Percentiles rank a stretch among this genome's conserved stretches.
Conservation (phyloP, 352 stramenopile species). For the Nothophytophthora sp. region DNA sequence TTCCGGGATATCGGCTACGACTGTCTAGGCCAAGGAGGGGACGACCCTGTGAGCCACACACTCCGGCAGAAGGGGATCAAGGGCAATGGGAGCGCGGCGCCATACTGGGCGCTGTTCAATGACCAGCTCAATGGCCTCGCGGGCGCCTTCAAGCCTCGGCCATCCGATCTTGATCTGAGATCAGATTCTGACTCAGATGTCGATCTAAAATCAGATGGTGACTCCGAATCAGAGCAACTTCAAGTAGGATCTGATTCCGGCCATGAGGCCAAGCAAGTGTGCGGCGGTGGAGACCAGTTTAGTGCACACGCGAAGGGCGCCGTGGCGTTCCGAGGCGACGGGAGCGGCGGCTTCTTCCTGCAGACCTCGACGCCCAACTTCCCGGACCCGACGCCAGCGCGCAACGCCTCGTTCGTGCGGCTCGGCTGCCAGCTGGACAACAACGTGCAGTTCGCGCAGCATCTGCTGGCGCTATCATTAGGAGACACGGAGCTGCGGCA, state of each 20-base stretch:
- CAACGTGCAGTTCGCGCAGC: constrained; percentile 79
- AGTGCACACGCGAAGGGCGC: constrained; percentile 78
- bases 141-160: constrained; percentile 24
- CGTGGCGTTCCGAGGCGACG: constrained; percentile 42
- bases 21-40: constrained; percentile 72
- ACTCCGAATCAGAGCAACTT: not conserved
- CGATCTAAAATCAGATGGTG: not conserved
- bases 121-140: constrained; percentile 80
- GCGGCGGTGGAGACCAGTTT: constrained; percentile 52
- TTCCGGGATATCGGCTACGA: constrained; percentile 75
- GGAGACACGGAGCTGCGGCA: constrained; percentile 34
- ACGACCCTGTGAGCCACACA: constrained; percentile 76
- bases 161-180: not conserved
- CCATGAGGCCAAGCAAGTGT: constrained; percentile 33
- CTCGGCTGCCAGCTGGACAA: constrained; percentile 77
- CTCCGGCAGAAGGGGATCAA: constrained; percentile 43
- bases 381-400: constrained; percentile 59
- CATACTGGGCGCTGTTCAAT: constrained; percentile 80
- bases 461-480: constrained; percentile 68
- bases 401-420: constrained; percentile 47
- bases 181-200: not conserved
- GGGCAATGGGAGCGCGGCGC: too few relatives aligned
- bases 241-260: not conserved
- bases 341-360: constrained; percentile 61
- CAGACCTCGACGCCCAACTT: constrained; percentile 83